A percentile compares a stretch with the other conserved stretches of the same genome.
Evolutionary conservation across 305 asterid species (phyloP).

Genomic region (Fraxinus sp.): DNA sequence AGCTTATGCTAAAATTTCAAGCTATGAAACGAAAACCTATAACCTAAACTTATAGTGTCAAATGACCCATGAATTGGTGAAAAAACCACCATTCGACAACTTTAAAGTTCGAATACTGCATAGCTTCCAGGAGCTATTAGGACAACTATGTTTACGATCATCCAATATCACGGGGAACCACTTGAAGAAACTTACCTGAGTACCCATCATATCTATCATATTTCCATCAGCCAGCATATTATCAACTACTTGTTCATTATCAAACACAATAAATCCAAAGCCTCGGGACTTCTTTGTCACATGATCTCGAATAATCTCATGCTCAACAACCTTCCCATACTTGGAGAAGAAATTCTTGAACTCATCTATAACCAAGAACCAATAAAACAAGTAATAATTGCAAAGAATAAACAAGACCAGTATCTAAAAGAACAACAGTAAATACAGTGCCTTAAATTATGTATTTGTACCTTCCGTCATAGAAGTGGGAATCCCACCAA

Average conservation of each 20-base stretch:
- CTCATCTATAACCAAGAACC: constrained; percentile 49
- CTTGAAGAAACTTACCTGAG: constrained; percentile 59
- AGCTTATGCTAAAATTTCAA: constrained; percentile 38
- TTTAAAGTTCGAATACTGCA: constrained; percentile 11
- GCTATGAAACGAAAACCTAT: constrained; percentile 25
- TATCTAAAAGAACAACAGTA: neutral
- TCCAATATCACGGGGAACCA: constrained; percentile 10
- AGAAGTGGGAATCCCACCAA: constrained; percentile 86
- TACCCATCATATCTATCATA: constrained; percentile 90
- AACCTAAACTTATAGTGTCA: constrained; percentile 27
- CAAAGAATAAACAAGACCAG: neutral
- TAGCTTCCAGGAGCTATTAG: constrained; percentile 13
- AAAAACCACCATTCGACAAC: constrained; percentile 15
- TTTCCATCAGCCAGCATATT: constrained; percentile 70
- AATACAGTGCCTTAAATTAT: neutral
- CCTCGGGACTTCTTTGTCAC: constrained; percentile 89
- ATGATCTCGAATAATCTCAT: constrained; percentile 88
- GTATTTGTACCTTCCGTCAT: constrained; percentile 61
- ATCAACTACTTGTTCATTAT: constrained; percentile 80
- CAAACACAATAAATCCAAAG: constrained; percentile 89
- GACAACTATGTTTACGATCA: constrained; percentile 20
- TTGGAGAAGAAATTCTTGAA: constrained; percentile 78
- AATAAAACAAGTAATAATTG: neutral
- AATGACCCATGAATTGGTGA: constrained; percentile 16
- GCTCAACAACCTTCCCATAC: constrained; percentile 79